Percentiles rank a stretch among this genome's conserved stretches.
phyloP scores from a whole-genome alignment of 305 asterid species.

The Fraxinus angustifolia region DNA sequence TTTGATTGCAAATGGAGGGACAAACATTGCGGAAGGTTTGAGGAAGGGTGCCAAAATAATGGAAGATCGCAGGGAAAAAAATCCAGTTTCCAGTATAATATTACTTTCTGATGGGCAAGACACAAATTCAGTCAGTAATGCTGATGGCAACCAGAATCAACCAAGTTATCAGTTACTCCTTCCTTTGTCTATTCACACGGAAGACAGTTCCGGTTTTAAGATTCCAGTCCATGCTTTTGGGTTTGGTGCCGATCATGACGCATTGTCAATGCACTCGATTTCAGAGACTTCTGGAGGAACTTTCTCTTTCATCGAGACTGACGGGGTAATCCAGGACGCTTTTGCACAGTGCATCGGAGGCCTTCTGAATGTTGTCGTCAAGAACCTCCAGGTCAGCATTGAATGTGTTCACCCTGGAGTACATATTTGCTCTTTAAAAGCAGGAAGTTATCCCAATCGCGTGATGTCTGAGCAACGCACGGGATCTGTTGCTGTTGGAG shows the following conservation, averaged over 20 bases:
- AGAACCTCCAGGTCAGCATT: conserved; percentile 49
- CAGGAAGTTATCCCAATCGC: conserved; percentile 63
- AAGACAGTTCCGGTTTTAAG: conserved; percentile 47
- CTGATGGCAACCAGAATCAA: conserved; percentile 19
- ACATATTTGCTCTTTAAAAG: conserved; percentile 45
- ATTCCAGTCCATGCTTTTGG: conserved; percentile 88
- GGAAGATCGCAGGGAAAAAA: conserved; percentile 74
- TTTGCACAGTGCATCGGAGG: conserved; percentile 98
- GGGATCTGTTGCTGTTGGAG: conserved; percentile 70
- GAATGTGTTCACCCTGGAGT: conserved; percentile 51
- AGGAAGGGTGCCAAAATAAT: conserved; percentile 72
- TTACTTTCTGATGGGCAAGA: conserved; percentile 88
- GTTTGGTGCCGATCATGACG: conserved; percentile 83
- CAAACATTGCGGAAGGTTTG: conserved; percentile 87
- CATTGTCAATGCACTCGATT: conserved; percentile 78
- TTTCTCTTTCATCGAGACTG: conserved; percentile 86
- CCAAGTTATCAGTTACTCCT: conserved; percentile 59
- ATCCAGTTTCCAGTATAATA: conserved; percentile 73
- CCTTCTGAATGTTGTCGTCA: conserved; percentile 80
- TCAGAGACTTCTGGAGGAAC: conserved; percentile 89
- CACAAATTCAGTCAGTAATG: conserved; percentile 61
- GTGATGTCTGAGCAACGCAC: conserved; percentile 38
- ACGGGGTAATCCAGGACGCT: conserved; percentile 83
- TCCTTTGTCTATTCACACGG: conserved; percentile 55
- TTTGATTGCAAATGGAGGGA: conserved; percentile 75